These are phyloP conservation scores for Sporormia fimetaria DNA, from an alignment of 495 filamentous ascomycete species.

Conservation along the genomic window DNA sequence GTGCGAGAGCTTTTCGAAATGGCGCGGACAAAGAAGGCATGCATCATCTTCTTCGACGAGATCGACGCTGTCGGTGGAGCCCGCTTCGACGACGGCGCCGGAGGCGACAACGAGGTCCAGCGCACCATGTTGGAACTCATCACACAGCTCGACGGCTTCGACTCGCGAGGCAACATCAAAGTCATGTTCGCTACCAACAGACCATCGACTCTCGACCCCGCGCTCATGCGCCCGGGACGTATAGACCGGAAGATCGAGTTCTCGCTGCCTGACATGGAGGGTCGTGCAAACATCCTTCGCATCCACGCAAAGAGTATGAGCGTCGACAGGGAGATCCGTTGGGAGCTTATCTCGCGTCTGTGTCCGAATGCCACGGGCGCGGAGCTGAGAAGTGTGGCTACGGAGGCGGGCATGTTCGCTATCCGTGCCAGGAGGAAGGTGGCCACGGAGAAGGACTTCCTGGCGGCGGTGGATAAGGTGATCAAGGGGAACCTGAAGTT, in stretches of 20 bases:
- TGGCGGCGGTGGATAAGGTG: slow-evolving; percentile 96
- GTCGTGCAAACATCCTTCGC: slow-evolving; percentile 89
- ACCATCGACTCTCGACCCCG: slow-evolving; percentile 89
- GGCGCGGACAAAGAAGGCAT: slow-evolving; percentile 98
- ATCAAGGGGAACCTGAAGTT: slow-evolving; percentile 99
- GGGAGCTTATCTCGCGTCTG: slow-evolving; percentile 92
- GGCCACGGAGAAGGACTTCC: slow-evolving; percentile 97
- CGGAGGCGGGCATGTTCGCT: slow-evolving; percentile 99
- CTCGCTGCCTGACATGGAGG: slow-evolving; percentile 90
- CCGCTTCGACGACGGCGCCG: slow-evolving; percentile 96
- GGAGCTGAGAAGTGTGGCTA: slow-evolving; percentile 88
- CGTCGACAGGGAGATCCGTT: slow-evolving; percentile 94
- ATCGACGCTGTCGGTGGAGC: slow-evolving; percentile 96
- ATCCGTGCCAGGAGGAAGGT: slow-evolving; percentile 96
- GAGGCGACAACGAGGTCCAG: slow-evolving; percentile 98
- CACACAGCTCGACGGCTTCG: slow-evolving; percentile 95
- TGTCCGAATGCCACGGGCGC: slow-evolving; percentile 97
- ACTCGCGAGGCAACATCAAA: slow-evolving; percentile 96
- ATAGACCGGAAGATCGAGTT: slow-evolving; percentile 99
- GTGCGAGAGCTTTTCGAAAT: slow-evolving; percentile 98
- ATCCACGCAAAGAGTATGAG: slow-evolving; percentile 99
- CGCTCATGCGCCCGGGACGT: slow-evolving; percentile 91
- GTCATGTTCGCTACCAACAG: slow-evolving; percentile 99
- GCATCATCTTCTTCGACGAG: slow-evolving; percentile 99
- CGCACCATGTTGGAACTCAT: slow-evolving; percentile 98